Evolutionary conservation across 768 basidiomycete species (phyloP).

Genomic region (Auriculariales sp.): DNA sequence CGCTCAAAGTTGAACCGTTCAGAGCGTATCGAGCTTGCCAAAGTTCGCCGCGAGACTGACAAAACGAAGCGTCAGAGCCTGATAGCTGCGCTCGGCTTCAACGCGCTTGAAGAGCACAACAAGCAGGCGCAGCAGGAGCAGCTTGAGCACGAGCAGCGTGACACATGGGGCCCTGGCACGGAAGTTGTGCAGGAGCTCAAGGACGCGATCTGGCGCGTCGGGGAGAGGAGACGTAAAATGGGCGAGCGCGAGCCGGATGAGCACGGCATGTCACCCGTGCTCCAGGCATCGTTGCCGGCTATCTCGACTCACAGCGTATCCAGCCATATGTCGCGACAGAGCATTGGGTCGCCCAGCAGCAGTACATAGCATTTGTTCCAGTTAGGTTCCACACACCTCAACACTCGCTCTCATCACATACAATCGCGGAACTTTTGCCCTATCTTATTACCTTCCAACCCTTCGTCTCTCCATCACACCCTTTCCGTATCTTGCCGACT

Average conservation of each 20-base stretch:
- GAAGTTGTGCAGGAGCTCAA: slow-evolving; percentile 77
- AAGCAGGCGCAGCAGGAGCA: slow-evolving; percentile 8
- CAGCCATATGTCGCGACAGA: no score
- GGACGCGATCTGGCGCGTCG: slow-evolving; percentile 79
- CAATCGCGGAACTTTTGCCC: no score
- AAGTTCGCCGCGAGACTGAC: slow-evolving; percentile 36
- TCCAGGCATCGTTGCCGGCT: no score
- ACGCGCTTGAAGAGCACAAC: slow-evolving; percentile 6
- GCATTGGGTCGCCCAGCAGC: no score
- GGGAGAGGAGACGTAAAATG: slow-evolving; percentile 50
- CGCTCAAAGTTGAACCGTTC: slow-evolving; percentile 55
- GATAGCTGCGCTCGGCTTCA: slow-evolving; percentile 15
- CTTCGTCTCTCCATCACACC: no score
- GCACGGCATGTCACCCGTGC: no score
- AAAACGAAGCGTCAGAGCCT: neutral
- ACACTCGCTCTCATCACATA: no score
- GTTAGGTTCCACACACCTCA: no score
- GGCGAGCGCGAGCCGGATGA: slow-evolving; percentile 9
- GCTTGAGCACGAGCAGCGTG: neutral
- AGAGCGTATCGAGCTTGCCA: slow-evolving; percentile 52
- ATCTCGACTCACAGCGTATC: no score
- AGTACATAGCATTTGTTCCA: no score
- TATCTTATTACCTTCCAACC: no score
- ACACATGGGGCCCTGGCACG: slow-evolving; percentile 52
- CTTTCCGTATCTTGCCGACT: no score